Conservation (phyloP, 108 stramenopile species). For the Nitzschia palea region DNA sequence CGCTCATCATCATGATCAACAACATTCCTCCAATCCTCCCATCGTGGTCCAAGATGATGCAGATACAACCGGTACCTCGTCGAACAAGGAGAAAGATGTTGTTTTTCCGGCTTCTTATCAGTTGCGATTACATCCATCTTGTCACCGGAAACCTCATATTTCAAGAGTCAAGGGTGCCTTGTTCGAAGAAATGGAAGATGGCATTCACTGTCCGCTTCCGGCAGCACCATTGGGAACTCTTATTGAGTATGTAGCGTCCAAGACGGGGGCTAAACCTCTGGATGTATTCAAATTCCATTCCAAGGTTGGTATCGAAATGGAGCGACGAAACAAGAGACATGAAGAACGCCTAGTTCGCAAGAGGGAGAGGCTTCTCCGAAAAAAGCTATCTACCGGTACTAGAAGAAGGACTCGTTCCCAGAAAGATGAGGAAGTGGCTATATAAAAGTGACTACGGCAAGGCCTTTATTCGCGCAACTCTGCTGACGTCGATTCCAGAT, state of each 20-base stretch:
- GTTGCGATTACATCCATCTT: not conserved
- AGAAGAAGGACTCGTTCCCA: too few relatives aligned
- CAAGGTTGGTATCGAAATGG: too few relatives aligned
- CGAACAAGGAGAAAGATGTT: not conserved
- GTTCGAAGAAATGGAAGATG: not conserved
- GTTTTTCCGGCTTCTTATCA: not conserved
- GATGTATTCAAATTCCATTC: too few relatives aligned
- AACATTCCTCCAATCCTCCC: not conserved
- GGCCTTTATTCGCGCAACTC: too few relatives aligned
- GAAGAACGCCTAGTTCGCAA: too few relatives aligned
- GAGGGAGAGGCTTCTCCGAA: too few relatives aligned
- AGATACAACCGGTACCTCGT: not conserved
- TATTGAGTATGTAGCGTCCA: conserved; percentile 31
- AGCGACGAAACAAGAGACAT: too few relatives aligned
- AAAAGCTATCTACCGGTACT: too few relatives aligned
- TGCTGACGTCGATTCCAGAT: too few relatives aligned
- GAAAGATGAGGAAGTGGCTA: too few relatives aligned
- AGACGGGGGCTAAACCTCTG: conserved; percentile 8
- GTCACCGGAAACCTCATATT: not conserved
- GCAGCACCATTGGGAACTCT: conserved; percentile 21
- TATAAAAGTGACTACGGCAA: too few relatives aligned
- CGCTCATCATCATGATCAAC: not conserved
- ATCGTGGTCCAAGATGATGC: conserved; percentile 16
- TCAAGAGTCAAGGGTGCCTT: not conserved
- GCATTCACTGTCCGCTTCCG: not conserved